Percentiles rank a stretch among this genome's conserved stretches.
phyloP scores from a whole-genome alignment of 208 protist species.

The Acanthamoeba comandoni region DNA sequence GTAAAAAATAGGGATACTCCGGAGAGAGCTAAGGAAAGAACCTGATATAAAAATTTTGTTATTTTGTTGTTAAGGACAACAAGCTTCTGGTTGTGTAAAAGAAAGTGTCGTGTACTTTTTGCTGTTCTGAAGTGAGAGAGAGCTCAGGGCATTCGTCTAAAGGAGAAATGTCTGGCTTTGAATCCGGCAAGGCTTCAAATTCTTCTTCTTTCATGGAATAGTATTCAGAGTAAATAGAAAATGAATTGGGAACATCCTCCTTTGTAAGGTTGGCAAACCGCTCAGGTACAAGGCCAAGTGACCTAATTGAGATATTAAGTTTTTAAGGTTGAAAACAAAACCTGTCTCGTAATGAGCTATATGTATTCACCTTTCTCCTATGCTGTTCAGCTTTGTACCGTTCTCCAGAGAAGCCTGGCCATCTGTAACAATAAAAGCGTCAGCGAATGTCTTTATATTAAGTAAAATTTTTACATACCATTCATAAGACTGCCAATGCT shows the following conservation, averaged over 20 bases:
- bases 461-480: too few species aligned
- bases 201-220: slow-evolving; percentile 61
- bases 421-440: too few species aligned
- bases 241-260: slow-evolving; percentile 57
- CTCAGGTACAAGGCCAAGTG: slow-evolving; percentile 32
- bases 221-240: slow-evolving; percentile 44
- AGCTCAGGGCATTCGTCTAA: slow-evolving; percentile 35
- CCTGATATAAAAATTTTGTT: not conserved
- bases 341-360: too few species aligned
- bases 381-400: not conserved
- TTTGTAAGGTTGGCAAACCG: slow-evolving; percentile 52
- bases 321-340: too few species aligned
- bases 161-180: slow-evolving; percentile 26
- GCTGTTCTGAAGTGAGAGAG: slow-evolving; percentile 22
- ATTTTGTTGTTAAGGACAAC: too few species aligned
- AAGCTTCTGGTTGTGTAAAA: not conserved
- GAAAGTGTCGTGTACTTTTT: slow-evolving; percentile 4
- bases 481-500: too few species aligned
- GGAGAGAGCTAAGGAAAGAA: slow-evolving; percentile 49
- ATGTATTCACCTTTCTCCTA: slow-evolving; percentile 18
- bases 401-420: too few species aligned
- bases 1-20: slow-evolving; percentile 54
- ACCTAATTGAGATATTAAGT: not conserved
- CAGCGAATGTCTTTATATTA: too few species aligned
- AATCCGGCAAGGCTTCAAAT: slow-evolving; percentile 34